Evolutionary conservation across 805 yeast genomes (phyloP), one percentile per base, ranked within the genome.

Genomic region (Isabelozyma pseudorhagii): DNA sequence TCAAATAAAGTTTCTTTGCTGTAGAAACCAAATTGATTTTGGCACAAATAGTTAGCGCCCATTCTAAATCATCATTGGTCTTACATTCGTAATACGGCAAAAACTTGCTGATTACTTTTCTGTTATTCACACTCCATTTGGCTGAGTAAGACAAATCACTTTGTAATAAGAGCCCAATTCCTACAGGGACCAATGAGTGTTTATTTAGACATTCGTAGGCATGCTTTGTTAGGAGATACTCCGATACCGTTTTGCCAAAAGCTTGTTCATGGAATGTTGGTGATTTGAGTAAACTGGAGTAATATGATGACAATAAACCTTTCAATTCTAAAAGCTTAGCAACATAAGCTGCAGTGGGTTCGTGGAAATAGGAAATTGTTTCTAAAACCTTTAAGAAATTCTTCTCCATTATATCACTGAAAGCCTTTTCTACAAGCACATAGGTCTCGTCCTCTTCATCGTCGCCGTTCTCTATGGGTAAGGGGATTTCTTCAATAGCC

Each of bases 11-110:
- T 31, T 75, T 71, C 50, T 75, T 75, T 0, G 87, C 82, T 10
- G 87, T 82, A 7, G 75, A 67, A n/a, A 82, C 74, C 40, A 87
- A 63, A 56, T 79, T 80, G 62, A 87, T 72, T 56, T 84, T 78
- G 10, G 91, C 87, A 68, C 93, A 86, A 5, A 87, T 72, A 2
- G 89, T 80, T 46, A 87, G 68, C 42, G 85, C 79, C 93, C 93
- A 87, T 63, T 87, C 94, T 52, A 85, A 74, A 61, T 87, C 96
- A 61, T 87, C 92, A 59, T 84, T 85, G 8, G 84, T 83, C 47
- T 77, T 68, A 58, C 83, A 83, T 42, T 83, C 74, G 60, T 73
- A 87, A 18, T 75, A 76, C 5, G 89, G 89, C 36, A 87, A 66
- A 44, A 80, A 74, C 51, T 81, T 83, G 4, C 81, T 75, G 36